These are phyloP conservation scores for Calocybe indica DNA, from an alignment of 768 basidiomycete genomes.

Conservation along the genomic window DNA sequence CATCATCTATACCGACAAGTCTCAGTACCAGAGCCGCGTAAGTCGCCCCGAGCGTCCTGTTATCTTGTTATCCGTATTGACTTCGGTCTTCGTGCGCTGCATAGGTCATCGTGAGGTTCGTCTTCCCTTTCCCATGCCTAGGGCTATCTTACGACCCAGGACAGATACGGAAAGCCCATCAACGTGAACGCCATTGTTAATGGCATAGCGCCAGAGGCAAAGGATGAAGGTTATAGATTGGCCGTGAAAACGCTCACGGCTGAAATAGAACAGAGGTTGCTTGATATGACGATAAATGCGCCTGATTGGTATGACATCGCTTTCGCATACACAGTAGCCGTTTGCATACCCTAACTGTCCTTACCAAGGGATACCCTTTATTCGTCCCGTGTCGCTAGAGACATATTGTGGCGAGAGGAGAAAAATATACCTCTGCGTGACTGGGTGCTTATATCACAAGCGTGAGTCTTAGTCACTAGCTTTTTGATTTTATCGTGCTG, in stretches of 20 bases:
- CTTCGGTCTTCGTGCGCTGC: background rate
- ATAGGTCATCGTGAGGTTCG: constrained; percentile 14
- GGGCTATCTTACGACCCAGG: background rate
- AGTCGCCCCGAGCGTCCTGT: constrained; percentile 13
- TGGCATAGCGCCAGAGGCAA: constrained; percentile 32
- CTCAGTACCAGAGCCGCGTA: constrained; percentile 54
- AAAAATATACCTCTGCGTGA: constrained; percentile 37
- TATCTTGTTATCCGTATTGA: constrained; percentile 8
- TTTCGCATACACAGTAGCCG: background rate
- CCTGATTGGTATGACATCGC: constrained; percentile 52
- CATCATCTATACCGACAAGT: constrained; percentile 68
- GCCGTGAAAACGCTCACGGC: constrained; percentile 56
- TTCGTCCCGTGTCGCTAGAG: constrained; percentile 50
- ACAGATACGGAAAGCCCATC: constrained; percentile 51
- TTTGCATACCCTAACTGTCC: constrained; percentile 3
- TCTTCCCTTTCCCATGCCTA: background rate
- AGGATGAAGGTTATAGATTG: constrained; percentile 30
- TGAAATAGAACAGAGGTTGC: constrained; percentile 41
- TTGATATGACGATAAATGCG: constrained; percentile 56
- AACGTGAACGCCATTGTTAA: constrained; percentile 42
- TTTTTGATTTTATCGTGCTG: background rate
- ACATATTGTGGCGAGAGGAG: constrained; percentile 50
- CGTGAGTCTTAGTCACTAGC: constrained; percentile 29
- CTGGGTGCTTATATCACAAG: constrained; percentile 52
- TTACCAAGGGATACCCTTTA: constrained; percentile 52